Base-by-base conservation (phyloP, 2,329 filamentous ascomycete species). In the Exophiala sp. region DNA sequence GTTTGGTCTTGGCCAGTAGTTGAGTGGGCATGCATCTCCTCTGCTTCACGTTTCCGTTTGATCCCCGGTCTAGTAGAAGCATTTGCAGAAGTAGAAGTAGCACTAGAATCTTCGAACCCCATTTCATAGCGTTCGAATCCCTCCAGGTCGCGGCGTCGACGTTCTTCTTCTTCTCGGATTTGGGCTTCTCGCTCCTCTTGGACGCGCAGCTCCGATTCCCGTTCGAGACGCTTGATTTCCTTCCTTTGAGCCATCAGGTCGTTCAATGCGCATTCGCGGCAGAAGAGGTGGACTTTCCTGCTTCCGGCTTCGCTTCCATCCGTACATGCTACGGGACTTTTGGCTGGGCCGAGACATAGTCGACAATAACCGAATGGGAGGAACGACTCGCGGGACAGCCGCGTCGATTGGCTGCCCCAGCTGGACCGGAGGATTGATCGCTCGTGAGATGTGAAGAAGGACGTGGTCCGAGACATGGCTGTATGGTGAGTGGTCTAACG, bases 211-310 rank as follows among this genome's bases (percentile, higher is more conserved):
- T 83, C 81, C 16, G 79, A 74, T 18, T 79, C 76, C 59, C 80
- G 85, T 53, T 88, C 86, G 2, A 86, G 65, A 0, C 93, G 80
- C 66, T 89, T 93, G 57, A 95, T 90, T 65, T 97, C 93, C 70
- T 90, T 86, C 60, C 88, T 84, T 68, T 98, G 91, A 1, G 88
- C 79, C 1, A 97, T 76, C n/a, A 98, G 82, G 62, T 97, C 95
- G 59, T 76, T 83, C 46, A 97, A 80, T 7, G 89, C 90, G 71
- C 91, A 98, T 72, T 97, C 93, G 60, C 88, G 83, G 68, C 91
- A 98, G 72, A 97, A 97, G 11, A 98, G 76, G 67, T 97, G 90
- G 54, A 91, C 91, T 57, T 83, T 79, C 2, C 69, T 69, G 38
- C 19, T 18, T 27, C 82, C 22, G 95, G 88, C 1, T 90, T 89